Evolutionary conservation across 192 early-diverging fungal genomes (phyloP), one percentile per base, ranked within the genome.

Genomic region (Entophlyctis luteolus): DNA sequence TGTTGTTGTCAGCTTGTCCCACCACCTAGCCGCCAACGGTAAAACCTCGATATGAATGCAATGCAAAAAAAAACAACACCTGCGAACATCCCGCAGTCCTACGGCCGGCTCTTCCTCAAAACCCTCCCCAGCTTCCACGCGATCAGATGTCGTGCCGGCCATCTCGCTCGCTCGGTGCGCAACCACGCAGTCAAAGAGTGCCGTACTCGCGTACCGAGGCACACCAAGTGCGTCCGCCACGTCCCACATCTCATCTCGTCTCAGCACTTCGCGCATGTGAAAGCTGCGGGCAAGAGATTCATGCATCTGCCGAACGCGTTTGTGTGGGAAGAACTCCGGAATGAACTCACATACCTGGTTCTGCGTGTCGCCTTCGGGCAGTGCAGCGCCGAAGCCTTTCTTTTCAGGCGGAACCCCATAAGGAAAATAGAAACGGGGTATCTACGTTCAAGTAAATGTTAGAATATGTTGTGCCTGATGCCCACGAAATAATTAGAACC

Each of bases 141-240:
- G 8, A 12, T 8, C n/a, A n/a, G 10, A 12, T 42, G 39, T 35
- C 1, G 55, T 23, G 25, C 12, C 55, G 55, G 23, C 8, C 36
- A 35, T 57, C 55, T 42, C 39, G n/a, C 33, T 34, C 27, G 27
- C 39, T n/a, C 29, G 16, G 12, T 0, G 10, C 27, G 6, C 62
- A 52, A 50, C 18, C 27, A 57, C 53, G n/a, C 39, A 46, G 16
- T 57, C 59, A 59, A 79, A 79, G 23, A 79, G 48, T 0, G 69
- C 67, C 27, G 47, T 20, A 65, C 60, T 79, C 37, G 55, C 45
- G 31, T 65, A 79, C 33, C 68, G 32, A 27, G 77, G 77, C 23
- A 79, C 48, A 2, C 52, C 28, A 27, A 62, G 53, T 34, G 60
- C 74, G 22, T 47, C 57, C 14, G 56, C 76, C 5, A 77, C 70